Percentiles rank a stretch among this genome's conserved stretches.
Evolutionary conservation across 768 basidiomycete species (phyloP).

Genomic region (Punctularia strigosozonata): DNA sequence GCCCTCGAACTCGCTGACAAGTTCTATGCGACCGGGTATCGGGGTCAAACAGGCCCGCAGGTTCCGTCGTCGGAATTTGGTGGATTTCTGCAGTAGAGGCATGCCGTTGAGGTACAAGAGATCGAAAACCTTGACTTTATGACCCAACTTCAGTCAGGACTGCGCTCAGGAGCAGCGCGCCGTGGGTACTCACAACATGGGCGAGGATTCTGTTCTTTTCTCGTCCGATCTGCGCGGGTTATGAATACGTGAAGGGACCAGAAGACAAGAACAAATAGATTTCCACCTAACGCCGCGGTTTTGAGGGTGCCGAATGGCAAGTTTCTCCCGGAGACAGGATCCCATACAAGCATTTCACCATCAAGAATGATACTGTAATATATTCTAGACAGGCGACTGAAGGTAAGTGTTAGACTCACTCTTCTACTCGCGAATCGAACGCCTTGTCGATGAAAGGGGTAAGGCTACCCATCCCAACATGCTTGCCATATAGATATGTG

Average conservation of each 20-base stretch:
- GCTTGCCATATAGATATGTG: constrained; percentile 83
- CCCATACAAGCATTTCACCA: constrained; percentile 98
- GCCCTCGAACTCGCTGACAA: constrained; percentile 58
- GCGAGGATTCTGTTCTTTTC: constrained; percentile 60
- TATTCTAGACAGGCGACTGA: not conserved
- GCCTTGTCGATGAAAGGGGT: constrained; percentile 76
- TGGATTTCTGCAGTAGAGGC: constrained; percentile 60
- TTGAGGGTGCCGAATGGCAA: constrained; percentile 92
- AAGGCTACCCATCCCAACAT: constrained; percentile 72
- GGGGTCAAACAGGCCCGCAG: constrained; percentile 55
- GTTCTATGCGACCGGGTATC: constrained; percentile 73
- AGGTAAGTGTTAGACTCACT: constrained; percentile 39
- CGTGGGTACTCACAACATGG: constrained; percentile 68
- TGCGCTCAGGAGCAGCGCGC: constrained; percentile 1
- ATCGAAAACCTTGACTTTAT: constrained; percentile 99
- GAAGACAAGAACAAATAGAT: not conserved
- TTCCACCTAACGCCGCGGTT: constrained; percentile 74
- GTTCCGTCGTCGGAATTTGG: constrained; percentile 70
- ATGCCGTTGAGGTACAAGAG: constrained; percentile 81
- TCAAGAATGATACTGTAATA: constrained; percentile 75
- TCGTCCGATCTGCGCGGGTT: constrained; percentile 45
- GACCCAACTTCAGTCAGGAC: no score
- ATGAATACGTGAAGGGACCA: not conserved
- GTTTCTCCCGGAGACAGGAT: constrained; percentile 78
- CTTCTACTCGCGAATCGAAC: constrained; percentile 65